These are phyloP conservation scores for Lyophyllum semitale DNA, from an alignment of 768 basidiomycete genomes.

Conservation along the genomic window DNA sequence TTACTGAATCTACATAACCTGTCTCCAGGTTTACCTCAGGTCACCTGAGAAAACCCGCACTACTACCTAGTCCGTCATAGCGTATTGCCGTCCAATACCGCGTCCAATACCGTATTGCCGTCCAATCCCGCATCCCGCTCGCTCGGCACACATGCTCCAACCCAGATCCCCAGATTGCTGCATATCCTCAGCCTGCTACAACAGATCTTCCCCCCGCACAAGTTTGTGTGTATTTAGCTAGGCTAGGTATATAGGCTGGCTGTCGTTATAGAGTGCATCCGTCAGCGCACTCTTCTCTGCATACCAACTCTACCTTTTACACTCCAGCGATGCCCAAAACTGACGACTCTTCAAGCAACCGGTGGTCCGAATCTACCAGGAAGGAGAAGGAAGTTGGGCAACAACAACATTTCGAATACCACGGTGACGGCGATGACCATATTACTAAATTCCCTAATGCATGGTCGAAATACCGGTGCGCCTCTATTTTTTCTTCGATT, in stretches of 20 bases:
- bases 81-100: too few species aligned
- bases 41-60: too few species aligned
- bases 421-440: conserved; percentile 29
- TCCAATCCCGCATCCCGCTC: neutral
- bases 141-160: neutral
- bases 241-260: too few species aligned
- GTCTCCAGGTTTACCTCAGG: too few species aligned
- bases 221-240: neutral
- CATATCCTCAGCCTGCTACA: neutral
- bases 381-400: neutral
- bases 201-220: neutral
- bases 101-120: neutral
- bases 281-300: neutral
- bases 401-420: neutral
- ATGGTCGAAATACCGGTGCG: conserved; percentile 60
- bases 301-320: neutral
- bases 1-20: too few species aligned
- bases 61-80: too few species aligned
- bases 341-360: neutral
- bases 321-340: neutral
- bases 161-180: neutral
- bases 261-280: neutral
- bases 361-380: neutral
- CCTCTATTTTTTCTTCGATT: neutral
- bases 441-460: conserved; percentile 46